Base-by-base conservation (phyloP, 768 basidiomycete species). In the Pleurotus citrinopileatus region DNA sequence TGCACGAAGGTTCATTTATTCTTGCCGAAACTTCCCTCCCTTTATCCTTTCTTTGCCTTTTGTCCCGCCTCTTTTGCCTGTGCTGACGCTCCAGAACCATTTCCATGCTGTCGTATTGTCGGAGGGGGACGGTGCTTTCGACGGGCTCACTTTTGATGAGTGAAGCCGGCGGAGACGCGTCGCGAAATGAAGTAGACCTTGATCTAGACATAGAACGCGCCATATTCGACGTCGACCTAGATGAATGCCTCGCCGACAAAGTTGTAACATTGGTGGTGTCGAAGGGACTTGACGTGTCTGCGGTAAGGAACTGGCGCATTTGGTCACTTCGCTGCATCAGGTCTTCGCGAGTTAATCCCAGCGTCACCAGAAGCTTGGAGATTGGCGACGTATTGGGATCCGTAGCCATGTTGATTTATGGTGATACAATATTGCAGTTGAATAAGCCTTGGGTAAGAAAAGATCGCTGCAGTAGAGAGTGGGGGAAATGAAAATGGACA, bases 261-360 rank as follows among this genome's bases (percentile, higher is more conserved):
- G 65, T 71, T 56, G 68, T 69, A 59, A 71, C 54, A 57, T 64
- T 65, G 56, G 62, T 61, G 69, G 55, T 67, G 55, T 70, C 70
- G 60, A 72, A 57, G 63, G 77, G 66, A 53, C 67, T 65, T 50
- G 70, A 64, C 61, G 73, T 72, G 63, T 83, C 78, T 26, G 81
- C 69, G 28, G 81, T 84, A 60, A 89, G 76, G 73, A 89, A 90
- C 60, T 83, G 82, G 50, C 88, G 85, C 89, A 91, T 91, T 66
- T 89, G 81, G 71, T 86, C 79, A 62, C 84, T 89, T 64, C 82
- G 86, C 64, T 80, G 77, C 60, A 75, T 66, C 54, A 91, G 73
- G 70, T 91, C 89, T 62, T 88, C 83, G 67, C 87, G 81, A 59
- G 90, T 89, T 63, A 91, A 77, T 48, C 89, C 88, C 37, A 91